Evolutionary conservation across 176 grass and related monocot species (phyloP), one percentile per base, ranked within the genome.

Genomic region (Phyllostachys edulis): DNA sequence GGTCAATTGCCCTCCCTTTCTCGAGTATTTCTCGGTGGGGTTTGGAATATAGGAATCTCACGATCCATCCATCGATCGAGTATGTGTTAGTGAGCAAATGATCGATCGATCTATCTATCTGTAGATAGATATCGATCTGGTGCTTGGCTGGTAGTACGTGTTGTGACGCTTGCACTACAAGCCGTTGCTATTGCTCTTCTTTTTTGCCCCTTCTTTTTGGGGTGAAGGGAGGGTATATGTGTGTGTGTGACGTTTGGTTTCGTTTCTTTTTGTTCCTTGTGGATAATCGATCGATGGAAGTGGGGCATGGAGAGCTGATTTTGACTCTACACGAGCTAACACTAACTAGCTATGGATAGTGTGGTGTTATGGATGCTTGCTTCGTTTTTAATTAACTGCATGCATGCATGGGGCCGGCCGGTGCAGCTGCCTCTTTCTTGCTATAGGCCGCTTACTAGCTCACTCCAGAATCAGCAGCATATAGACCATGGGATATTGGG

Each of bases 301-400:
- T 40, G 50, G 76, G 49, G 21, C 46, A 5, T 23, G 40, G 17
- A 44, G 44, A 38, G 37, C 73, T 77, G 84, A 87, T 75, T 50
- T 83, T 41, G 89, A 90, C 89, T 74, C 32, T 26, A 12, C 89
- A 87, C 89, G 84, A 84, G 68, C 84, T 60, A 68, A 83, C 84
- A 75, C 84, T 74, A 82, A 29, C 66, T 5, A 13, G 64, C 13
- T 7, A 59, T 62, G 76, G 44, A 64, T 59, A 71, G n/a, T 60
- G 20, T 69, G 54, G 52, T 63, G 55, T 67, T 67, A 54, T 46
- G 77, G 52, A 56, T 37, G 63, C 38, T 90, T 90, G 84, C 84
- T 90, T 90, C 67, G 50, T 62, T 52, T 73, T 73, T 64, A 90
- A 83, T 90, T 72, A 63, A 90, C 78, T 82, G 76, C 61, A 9